Evolutionary conservation across 495 filamentous ascomycete genomes (phyloP), one percentile per base, ranked within the genome.

Genomic region (Penicillium herquei): DNA sequence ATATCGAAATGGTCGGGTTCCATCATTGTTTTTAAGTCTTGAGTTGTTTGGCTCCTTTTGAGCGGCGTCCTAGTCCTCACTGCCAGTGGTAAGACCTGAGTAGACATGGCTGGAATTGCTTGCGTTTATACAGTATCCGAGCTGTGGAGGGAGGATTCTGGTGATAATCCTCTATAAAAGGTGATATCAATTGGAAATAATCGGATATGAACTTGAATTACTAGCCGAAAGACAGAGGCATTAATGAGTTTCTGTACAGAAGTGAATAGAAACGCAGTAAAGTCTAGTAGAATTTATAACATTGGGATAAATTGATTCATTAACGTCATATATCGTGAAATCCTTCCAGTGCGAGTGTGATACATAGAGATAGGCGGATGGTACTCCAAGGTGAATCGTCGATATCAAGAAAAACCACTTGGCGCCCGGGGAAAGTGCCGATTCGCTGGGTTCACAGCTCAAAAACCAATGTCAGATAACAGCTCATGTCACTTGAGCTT

Each of bases 251-350:
- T 39, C 35, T 39, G 8, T 3, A 2, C 35, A 10, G 9, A 2
- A 39, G 1, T 6, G 6, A 39, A 6, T n/a, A 39, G 35, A 1
- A n/a, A 39, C 1, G 13, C 2, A 6, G n/a, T 26, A 26, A 13
- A 46, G 43, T 12, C 18, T 3, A 46, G 10, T 4, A 26, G 21
- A 26, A 26, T 32, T 32, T 46, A 46, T 32, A 13, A 6, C 31
- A 12, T 46, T 46, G 11, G 18, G 7, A 30, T 7, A n/a, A 3
- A 21, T 40, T 12, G 21, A 3, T 21, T 39, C 13, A 11, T 51
- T 17, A 34, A 40, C 48, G 35, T 40, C 48, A 51, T 51, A 34
- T 40, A 51, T 51, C 48, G 7, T 30, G 48, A 46, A 30, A 18
- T 26, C 21, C 13, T 17, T 18, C 10, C 12, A 44, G 42, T 16